Evolutionary conservation across 2,329 filamentous ascomycete species (phyloP).

Genomic region (Arthrobotrys sphaeroides): DNA sequence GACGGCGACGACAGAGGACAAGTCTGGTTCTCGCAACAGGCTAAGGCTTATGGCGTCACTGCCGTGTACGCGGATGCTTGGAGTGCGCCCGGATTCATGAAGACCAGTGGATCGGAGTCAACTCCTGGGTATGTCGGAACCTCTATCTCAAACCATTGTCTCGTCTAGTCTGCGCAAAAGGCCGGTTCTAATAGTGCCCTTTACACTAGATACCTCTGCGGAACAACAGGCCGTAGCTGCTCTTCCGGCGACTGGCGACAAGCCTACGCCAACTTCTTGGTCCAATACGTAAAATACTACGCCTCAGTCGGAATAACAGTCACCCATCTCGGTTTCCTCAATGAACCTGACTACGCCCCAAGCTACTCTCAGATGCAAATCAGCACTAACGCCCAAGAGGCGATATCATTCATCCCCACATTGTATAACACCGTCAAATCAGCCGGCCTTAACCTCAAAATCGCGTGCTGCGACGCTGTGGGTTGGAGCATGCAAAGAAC

Average conservation of each 20-base stretch:
- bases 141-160: too few relatives aligned
- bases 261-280: conserved; percentile 65
- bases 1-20: conserved; percentile 41
- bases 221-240: conserved; percentile 61
- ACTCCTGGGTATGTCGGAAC: not conserved
- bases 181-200: not conserved
- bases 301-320: conserved; percentile 63
- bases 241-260: conserved; percentile 64
- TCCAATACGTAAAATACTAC: conserved; percentile 66
- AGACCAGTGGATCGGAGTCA: conserved; percentile 60
- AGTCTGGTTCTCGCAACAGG: conserved; percentile 52
- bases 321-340: conserved; percentile 65
- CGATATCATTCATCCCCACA: conserved; percentile 57
- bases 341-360: conserved; percentile 63
- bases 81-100: conserved; percentile 66
- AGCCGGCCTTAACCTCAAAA: conserved; percentile 60
- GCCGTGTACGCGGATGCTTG: conserved; percentile 62
- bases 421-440: conserved; percentile 62
- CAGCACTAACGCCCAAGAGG: conserved; percentile 41
- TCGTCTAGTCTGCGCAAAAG: too few relatives aligned
- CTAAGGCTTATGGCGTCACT: conserved; percentile 25
- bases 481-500: conserved; percentile 62
- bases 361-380: conserved; percentile 57
- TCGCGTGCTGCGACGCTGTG: conserved; percentile 64
- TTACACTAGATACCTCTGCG: conserved; percentile 60